Percentiles rank a stretch among this genome's conserved stretches.
Evolutionary conservation across 1,139 yeast species (phyloP).

Genomic region (Citeromyces hawaiiensis): DNA sequence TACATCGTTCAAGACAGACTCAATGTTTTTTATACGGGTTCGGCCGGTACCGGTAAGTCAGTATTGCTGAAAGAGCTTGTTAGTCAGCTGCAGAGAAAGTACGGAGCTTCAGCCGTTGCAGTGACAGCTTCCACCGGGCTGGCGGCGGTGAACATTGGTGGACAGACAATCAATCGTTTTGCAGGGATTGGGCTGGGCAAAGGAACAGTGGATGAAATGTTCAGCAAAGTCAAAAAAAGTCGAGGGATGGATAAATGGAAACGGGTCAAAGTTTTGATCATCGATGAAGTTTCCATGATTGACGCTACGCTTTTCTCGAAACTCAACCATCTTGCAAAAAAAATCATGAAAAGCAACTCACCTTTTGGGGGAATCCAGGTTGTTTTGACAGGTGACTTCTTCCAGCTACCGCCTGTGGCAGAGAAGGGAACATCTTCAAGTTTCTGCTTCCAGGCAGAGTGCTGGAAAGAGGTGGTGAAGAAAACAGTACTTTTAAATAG

Average conservation of each 20-base stretch:
- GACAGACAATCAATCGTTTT: constrained; percentile 67
- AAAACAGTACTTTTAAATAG: constrained; percentile 45
- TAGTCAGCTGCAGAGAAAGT: constrained; percentile 22
- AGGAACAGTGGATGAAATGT: constrained; percentile 28
- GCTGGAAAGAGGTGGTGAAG: constrained; percentile 42
- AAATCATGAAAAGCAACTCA: constrained; percentile 27
- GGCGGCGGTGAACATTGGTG: constrained; percentile 83
- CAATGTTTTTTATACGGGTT: constrained; percentile 62
- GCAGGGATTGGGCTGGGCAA: constrained; percentile 69
- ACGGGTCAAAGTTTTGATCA: constrained; percentile 37
- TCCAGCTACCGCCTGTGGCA: constrained; percentile 79
- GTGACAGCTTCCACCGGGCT: constrained; percentile 87
- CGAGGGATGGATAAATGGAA: not conserved
- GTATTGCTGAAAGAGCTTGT: constrained; percentile 54
- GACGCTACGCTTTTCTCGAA: constrained; percentile 66
- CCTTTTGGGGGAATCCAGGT: constrained; percentile 91
- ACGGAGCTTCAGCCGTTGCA: constrained; percentile 43
- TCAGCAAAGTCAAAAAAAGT: constrained; percentile 12
- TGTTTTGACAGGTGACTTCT: constrained; percentile 81
- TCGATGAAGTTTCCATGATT: constrained; percentile 87
- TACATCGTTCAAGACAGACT: constrained; percentile 32
- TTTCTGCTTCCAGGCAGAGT: constrained; percentile 44
- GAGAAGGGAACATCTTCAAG: constrained; percentile 19
- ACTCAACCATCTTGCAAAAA: constrained; percentile 50
- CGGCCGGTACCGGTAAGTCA: constrained; percentile 84